Conservation (phyloP, 2,329 filamentous ascomycete genomes). For the Aureobasidium pullulans region DNA sequence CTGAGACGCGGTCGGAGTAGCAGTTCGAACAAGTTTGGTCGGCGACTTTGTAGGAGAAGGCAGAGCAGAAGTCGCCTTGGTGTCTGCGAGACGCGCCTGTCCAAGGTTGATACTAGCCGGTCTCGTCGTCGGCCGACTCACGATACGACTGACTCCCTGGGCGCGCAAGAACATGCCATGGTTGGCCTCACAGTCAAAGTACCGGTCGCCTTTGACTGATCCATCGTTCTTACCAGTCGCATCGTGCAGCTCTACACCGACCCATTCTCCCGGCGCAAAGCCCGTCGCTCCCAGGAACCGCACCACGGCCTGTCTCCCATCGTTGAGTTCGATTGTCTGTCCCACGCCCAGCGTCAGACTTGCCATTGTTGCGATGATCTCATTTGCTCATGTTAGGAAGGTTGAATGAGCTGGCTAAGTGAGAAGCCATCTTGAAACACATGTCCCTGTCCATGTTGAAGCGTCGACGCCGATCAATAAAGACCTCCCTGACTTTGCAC, state of each 20-base stretch:
- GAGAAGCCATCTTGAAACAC: background rate
- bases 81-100: background rate
- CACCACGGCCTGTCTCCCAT: constrained; percentile 69
- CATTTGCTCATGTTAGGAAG: background rate
- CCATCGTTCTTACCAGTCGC: constrained; percentile 89
- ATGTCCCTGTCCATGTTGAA: background rate
- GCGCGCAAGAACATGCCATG: constrained; percentile 84
- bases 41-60: constrained; percentile 63
- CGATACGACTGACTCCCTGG: constrained; percentile 52
- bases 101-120: background rate
- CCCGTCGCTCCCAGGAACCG: constrained; percentile 73
- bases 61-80: constrained; percentile 4
- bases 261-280: constrained; percentile 78
- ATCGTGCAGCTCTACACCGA: constrained; percentile 81
- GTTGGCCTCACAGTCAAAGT: constrained; percentile 68
- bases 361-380: constrained; percentile 21
- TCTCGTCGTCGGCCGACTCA: background rate
- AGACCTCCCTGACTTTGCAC: background rate
- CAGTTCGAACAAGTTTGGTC: constrained; percentile 60
- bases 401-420: background rate
- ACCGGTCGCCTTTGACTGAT: constrained; percentile 75
- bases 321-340: constrained; percentile 69
- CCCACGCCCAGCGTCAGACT: constrained; percentile 41
- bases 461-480: background rate
- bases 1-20: constrained; percentile 48